Conservation (phyloP, 208 protist genomes). For the Leishmania turanica region DNA sequence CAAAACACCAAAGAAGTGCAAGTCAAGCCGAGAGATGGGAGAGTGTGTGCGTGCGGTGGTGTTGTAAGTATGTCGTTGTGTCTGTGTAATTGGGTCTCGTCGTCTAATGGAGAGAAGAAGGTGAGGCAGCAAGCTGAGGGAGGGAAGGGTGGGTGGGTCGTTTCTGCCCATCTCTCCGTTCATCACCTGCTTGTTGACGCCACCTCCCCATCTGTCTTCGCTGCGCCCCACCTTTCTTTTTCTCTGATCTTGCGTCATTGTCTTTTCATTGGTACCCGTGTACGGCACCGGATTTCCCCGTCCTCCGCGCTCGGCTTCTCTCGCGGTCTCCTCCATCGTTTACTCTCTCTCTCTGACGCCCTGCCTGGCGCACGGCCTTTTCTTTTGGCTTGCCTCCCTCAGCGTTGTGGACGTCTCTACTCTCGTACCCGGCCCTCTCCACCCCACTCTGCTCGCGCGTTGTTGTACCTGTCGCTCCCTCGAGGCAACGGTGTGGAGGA, state of each 20-base stretch:
- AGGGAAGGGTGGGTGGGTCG: background rate
- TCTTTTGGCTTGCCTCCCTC: background rate
- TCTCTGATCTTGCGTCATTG: background rate
- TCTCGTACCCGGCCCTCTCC: background rate
- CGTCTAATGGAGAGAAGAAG: background rate
- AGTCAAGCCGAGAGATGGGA: background rate
- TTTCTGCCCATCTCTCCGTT: background rate
- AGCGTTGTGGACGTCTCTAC: background rate
- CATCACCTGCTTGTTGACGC: background rate
- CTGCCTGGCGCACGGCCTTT: background rate
- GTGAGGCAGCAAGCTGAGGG: background rate
- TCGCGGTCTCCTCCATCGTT: background rate
- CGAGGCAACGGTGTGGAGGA: background rate
- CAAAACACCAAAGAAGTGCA: background rate
- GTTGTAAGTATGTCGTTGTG: background rate
- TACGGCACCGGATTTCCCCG: background rate
- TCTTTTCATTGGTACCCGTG: background rate
- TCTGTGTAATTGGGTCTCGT: background rate
- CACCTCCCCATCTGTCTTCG: background rate
- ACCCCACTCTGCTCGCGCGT: too few relatives aligned
- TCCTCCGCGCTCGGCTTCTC: background rate
- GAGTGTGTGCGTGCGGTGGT: background rate
- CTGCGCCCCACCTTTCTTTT: background rate
- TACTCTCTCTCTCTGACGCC: background rate
- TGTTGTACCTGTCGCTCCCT: background rate